Conservation (phyloP, 129 eudicot species). For the Scalesia atractyloides region DNA sequence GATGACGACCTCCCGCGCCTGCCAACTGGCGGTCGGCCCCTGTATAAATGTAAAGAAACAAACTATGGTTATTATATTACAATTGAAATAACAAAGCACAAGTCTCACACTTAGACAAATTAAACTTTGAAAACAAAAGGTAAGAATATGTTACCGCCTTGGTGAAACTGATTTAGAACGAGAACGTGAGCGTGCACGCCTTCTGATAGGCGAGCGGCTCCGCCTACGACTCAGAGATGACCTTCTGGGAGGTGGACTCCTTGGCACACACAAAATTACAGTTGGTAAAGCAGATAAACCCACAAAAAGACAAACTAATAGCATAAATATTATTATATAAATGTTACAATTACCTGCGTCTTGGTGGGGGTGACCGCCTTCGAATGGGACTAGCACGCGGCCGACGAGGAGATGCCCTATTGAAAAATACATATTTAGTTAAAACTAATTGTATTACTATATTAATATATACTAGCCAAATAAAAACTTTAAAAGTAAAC, state of each 20-base stretch:
- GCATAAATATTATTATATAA: no score
- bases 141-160: conserved; percentile 51
- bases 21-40: conserved; percentile 62
- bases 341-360: conserved; percentile 64
- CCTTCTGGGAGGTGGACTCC: conserved; percentile 96
- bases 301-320: not conserved
- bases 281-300: not conserved
- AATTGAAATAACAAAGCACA: not conserved
- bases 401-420: conserved; percentile 72
- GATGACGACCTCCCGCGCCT: conserved; percentile 86
- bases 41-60: conserved; percentile 21
- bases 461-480: not conserved
- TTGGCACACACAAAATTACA: conserved; percentile 19
- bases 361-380: conserved; percentile 78
- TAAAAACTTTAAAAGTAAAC: conserved; percentile 22
- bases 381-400: conserved; percentile 81
- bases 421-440: conserved; percentile 17
- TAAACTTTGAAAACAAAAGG: not conserved
- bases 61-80: not conserved
- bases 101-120: not conserved
- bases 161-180: conserved; percentile 82
- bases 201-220: conserved; percentile 76
- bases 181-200: conserved; percentile 71
- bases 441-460: not conserved
- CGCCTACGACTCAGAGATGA: conserved; percentile 85